phyloP scores from a whole-genome alignment of 305 asterid species.

The Fraxinus sp. region DNA sequence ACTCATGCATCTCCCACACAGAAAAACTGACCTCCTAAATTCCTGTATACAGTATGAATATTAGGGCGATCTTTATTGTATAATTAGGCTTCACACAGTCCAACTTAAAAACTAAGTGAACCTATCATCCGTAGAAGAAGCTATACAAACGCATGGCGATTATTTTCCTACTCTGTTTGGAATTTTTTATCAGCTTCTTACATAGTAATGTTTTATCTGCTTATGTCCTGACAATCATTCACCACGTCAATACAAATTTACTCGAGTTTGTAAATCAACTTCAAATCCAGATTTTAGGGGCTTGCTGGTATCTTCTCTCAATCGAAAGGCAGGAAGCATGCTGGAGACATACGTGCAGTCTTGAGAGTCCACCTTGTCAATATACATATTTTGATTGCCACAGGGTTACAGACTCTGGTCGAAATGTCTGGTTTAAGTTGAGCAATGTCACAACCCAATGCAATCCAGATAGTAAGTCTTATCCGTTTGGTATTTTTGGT shows the following conservation, averaged over 20 bases:
- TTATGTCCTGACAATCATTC: background rate
- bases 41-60: slow-evolving; percentile 33
- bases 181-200: background rate
- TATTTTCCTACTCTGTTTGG: background rate
- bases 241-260: background rate
- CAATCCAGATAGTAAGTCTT: slow-evolving; percentile 42
- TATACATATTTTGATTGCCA: slow-evolving; percentile 61
- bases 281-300: slow-evolving; percentile 62
- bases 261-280: background rate
- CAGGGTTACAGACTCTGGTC: slow-evolving; percentile 35
- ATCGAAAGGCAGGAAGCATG: slow-evolving; percentile 93
- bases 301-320: slow-evolving; percentile 86
- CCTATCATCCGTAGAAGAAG: background rate
- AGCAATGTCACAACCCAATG: slow-evolving; percentile 65
- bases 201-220: background rate
- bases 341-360: slow-evolving; percentile 67
- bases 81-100: background rate
- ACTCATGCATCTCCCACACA: no score
- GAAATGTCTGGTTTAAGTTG: slow-evolving; percentile 61
- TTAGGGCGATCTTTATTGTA: background rate
- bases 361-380: slow-evolving; percentile 49
- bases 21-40: no score
- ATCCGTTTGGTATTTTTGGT: slow-evolving; percentile 86
- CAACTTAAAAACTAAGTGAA: background rate
- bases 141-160: background rate